phyloP scores from a whole-genome alignment of 2,329 filamentous ascomycete species.

The Colletotrichum noveboracense region DNA sequence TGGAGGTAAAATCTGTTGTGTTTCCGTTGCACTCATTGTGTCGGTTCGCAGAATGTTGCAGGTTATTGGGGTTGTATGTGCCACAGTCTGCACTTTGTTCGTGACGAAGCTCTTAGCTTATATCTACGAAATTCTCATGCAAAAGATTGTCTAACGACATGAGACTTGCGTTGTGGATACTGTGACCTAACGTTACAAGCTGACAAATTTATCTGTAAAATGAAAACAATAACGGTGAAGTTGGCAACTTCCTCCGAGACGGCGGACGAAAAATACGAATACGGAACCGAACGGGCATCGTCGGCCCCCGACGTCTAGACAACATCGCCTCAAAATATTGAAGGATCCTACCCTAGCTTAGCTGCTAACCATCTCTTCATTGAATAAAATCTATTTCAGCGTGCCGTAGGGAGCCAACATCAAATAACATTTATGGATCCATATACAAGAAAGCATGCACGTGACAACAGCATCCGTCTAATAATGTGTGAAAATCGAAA shows the following conservation, averaged over 20 bases:
- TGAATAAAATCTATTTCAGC: too few species aligned
- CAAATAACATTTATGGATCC: too few species aligned
- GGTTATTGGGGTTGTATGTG: accelerated
- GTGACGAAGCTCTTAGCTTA: accelerated
- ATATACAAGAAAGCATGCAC: too few species aligned
- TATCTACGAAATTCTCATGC: accelerated
- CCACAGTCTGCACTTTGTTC: accelerated
- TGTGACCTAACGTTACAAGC: accelerated
- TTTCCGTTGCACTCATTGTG: accelerated
- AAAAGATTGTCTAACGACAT: accelerated
- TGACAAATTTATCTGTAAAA: not conserved
- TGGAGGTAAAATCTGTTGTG: accelerated
- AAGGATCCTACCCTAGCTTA: too few species aligned
- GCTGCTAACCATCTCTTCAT: too few species aligned
- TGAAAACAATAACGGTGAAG: accelerated
- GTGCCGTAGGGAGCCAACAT: too few species aligned
- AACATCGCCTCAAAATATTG: too few species aligned
- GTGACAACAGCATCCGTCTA: too few species aligned
- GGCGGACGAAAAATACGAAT: not conserved
- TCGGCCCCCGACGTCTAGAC: too few species aligned
- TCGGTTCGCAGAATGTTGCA: accelerated
- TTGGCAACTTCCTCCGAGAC: not conserved
- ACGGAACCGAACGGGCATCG: not conserved
- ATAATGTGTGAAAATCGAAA: too few species aligned
- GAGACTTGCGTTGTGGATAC: accelerated